These are phyloP conservation scores for Hypoxylon perforatum DNA, from an alignment of 495 filamentous ascomycete genomes.

Conservation along the genomic window DNA sequence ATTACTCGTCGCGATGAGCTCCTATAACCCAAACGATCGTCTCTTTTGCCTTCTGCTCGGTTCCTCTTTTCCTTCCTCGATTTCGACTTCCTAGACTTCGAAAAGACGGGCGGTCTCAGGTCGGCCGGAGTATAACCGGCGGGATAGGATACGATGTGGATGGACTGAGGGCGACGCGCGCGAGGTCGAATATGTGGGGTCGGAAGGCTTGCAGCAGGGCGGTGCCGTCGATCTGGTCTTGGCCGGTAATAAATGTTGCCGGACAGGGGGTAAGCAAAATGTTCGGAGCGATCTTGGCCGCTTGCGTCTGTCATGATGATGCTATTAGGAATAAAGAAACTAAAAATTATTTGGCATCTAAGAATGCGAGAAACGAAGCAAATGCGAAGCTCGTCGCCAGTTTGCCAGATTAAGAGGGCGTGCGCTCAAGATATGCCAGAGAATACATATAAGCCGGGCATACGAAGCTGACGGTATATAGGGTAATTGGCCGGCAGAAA, in stretches of 20 bases:
- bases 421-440: slow-evolving; percentile 18
- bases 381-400: slow-evolving; percentile 16
- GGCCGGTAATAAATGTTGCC: slow-evolving; percentile 59
- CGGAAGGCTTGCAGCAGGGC: slow-evolving; percentile 51
- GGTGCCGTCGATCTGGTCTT: slow-evolving; percentile 46
- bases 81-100: slow-evolving; percentile 32
- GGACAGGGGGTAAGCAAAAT: slow-evolving; percentile 48
- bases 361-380: slow-evolving; percentile 20
- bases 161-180: slow-evolving; percentile 63
- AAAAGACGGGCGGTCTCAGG: slow-evolving; percentile 50
- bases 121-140: slow-evolving; percentile 62
- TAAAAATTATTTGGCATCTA: slow-evolving; percentile 29
- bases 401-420: slow-evolving; percentile 7
- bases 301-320: slow-evolving; percentile 38
- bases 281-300: slow-evolving; percentile 40
- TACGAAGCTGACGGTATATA: slow-evolving; percentile 13
- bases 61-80: slow-evolving; percentile 46
- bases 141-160: slow-evolving; percentile 66
- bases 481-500: slow-evolving; percentile 1
- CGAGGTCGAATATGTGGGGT: slow-evolving; percentile 62
- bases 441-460: slow-evolving; percentile 18
- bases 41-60: slow-evolving; percentile 34
- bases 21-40: slow-evolving; percentile 30
- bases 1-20: slow-evolving; percentile 48
- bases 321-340: slow-evolving; percentile 36